Conservation (phyloP, 2,329 filamentous ascomycete species). For the Biscogniauxia mediterranea region DNA sequence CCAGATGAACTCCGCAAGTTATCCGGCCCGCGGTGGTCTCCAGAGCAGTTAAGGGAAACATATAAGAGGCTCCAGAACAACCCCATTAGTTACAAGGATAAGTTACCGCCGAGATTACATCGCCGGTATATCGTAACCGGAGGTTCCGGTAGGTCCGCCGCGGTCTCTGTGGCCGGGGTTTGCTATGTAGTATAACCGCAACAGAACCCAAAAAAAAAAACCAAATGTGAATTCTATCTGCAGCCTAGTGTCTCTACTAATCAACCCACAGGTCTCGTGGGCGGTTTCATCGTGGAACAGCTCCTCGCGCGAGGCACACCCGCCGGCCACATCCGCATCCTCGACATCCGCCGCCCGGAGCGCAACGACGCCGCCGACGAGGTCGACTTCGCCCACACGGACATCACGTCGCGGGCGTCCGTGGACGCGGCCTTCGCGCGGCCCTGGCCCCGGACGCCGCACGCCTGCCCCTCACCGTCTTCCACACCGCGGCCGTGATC, state of each 20-base stretch:
- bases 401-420: slow-evolving; percentile 47
- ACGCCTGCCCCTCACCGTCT: slow-evolving; percentile 51
- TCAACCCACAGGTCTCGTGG: slow-evolving; percentile 47
- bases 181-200: too few species aligned
- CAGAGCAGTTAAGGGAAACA: slow-evolving; percentile 34
- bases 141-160: slow-evolving; percentile 41
- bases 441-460: slow-evolving; percentile 45
- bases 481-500: slow-evolving; percentile 56
- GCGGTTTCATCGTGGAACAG: slow-evolving; percentile 52
- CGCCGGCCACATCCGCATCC: slow-evolving; percentile 49
- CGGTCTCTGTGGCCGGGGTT: neutral
- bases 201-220: too few species aligned
- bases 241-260: neutral
- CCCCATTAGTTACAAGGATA: slow-evolving; percentile 38
- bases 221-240: too few species aligned
- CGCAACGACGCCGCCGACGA: slow-evolving; percentile 35
- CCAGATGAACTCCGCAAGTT: slow-evolving; percentile 36
- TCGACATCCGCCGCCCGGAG: slow-evolving; percentile 48
- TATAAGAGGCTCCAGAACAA: slow-evolving; percentile 35
- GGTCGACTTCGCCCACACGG: slow-evolving; percentile 45
- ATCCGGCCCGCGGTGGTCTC: slow-evolving; percentile 37
- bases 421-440: slow-evolving; percentile 45
- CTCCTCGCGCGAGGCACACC: slow-evolving; percentile 52
- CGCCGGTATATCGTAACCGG: slow-evolving; percentile 46
- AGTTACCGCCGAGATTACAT: slow-evolving; percentile 39